Percentiles rank a stretch among this genome's conserved stretches.
Evolutionary conservation across 768 basidiomycete genomes (phyloP).

Genomic region (Boletus eberwhitei): DNA sequence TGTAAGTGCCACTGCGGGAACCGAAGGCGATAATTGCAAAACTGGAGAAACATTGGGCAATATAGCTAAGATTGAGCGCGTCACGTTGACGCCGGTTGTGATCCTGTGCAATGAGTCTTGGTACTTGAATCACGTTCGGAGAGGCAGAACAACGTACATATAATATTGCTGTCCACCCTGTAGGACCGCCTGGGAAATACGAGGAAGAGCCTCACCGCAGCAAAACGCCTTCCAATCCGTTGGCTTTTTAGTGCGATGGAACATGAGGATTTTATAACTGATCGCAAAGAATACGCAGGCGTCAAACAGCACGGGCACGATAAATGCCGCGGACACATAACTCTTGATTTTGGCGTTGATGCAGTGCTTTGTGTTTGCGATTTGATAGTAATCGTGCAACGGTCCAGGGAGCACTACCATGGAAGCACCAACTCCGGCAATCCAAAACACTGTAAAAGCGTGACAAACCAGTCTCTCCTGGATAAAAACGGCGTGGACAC

Average conservation of each 20-base stretch:
- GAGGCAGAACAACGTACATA: slow-evolving; percentile 22
- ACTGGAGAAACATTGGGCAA: slow-evolving; percentile 18
- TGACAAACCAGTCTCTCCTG: slow-evolving; percentile 16
- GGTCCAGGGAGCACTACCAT: slow-evolving; percentile 27
- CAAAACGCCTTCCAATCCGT: slow-evolving; percentile 20
- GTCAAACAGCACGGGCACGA: slow-evolving; percentile 33
- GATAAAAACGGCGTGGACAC: slow-evolving; percentile 36
- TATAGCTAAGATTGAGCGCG: slow-evolving; percentile 22
- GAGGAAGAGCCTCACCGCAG: slow-evolving; percentile 26
- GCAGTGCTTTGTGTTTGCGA: slow-evolving; percentile 36
- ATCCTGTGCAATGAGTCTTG: slow-evolving; percentile 23
- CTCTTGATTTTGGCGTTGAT: slow-evolving; percentile 19
- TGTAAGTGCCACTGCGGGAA: slow-evolving; percentile 30
- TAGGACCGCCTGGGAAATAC: slow-evolving; percentile 32
- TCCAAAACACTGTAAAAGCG: slow-evolving; percentile 33
- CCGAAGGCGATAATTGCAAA: slow-evolving; percentile 22
- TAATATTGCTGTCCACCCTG: slow-evolving; percentile 40
- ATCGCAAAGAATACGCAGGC: slow-evolving; percentile 34
- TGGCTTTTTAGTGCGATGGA: slow-evolving; percentile 10
- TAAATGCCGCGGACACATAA: slow-evolving; percentile 27
- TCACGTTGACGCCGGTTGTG: slow-evolving; percentile 31
- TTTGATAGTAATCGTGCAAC: slow-evolving; percentile 20
- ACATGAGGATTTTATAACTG: slow-evolving; percentile 26
- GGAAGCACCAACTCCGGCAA: slow-evolving; percentile 26
- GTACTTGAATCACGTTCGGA: not conserved